phyloP scores from a whole-genome alignment of 78 protist species.

The Dictyostelium purpureum region DNA sequence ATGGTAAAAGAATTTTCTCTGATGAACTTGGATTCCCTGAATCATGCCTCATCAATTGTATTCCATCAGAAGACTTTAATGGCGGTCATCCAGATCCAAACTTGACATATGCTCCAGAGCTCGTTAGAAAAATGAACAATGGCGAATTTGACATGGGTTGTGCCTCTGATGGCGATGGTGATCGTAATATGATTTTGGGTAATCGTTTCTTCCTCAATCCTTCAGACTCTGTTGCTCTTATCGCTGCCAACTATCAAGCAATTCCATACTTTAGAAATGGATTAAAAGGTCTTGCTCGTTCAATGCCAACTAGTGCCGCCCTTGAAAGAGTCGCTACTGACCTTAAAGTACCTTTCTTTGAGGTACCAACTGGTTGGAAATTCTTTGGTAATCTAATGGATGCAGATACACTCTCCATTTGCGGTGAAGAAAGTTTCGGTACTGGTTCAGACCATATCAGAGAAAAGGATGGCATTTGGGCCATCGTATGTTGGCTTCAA shows the following conservation, averaged over 20 bases:
- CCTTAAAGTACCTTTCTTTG: constrained; percentile 71
- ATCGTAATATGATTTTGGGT: constrained; percentile 98
- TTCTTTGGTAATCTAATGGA: constrained; percentile 99
- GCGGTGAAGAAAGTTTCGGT: constrained; percentile 99
- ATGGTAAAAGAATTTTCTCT: constrained; percentile 89
- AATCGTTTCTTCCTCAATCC: constrained; percentile 95
- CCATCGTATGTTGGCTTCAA: constrained; percentile 92
- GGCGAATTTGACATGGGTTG: constrained; percentile 91
- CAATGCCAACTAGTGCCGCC: constrained; percentile 97
- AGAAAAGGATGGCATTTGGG: constrained; percentile 99
- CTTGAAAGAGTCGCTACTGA: constrained; percentile 84
- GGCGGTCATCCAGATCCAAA: constrained; percentile 99
- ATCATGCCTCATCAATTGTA: constrained; percentile 65
- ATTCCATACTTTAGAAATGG: constrained; percentile 91
- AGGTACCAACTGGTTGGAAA: constrained; percentile 99
- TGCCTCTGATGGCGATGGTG: constrained; percentile 99
- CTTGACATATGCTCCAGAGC: constrained; percentile 95
- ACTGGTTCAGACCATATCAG: constrained; percentile 96
- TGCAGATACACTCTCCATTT: constrained; percentile 80
- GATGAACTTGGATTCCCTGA: constrained; percentile 90
- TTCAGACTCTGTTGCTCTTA: constrained; percentile 97
- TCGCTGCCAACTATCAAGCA: constrained; percentile 88
- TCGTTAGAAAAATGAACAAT: constrained; percentile 91
- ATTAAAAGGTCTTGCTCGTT: constrained; percentile 94
- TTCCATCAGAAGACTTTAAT: constrained; percentile 96